Conservation (phyloP, 2,329 filamentous ascomycete genomes). For the Bipolaris oryzae region DNA sequence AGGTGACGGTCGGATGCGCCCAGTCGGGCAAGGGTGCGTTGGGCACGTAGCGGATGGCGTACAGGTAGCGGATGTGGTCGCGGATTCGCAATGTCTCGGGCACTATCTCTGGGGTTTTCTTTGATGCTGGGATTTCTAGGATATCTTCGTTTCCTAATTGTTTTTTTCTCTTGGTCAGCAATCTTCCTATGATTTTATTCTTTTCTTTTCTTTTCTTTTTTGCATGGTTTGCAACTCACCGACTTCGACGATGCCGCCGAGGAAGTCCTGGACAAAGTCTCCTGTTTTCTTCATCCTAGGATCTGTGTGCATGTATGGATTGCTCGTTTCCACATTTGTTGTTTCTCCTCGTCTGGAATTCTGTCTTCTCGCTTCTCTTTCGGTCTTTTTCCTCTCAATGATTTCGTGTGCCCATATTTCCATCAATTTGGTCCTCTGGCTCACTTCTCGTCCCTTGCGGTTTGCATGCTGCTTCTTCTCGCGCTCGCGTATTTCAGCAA, state of each 20-base stretch:
- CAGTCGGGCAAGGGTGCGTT: slow-evolving; percentile 13
- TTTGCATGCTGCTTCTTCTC: slow-evolving; percentile 13
- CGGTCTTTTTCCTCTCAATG: slow-evolving; percentile 11
- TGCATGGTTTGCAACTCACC: slow-evolving; percentile 3
- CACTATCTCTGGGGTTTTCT: not conserved
- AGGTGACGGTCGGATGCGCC: slow-evolving; percentile 13
- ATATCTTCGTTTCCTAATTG: not conserved
- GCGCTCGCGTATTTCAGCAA: slow-evolving; percentile 17
- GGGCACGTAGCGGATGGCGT: slow-evolving; percentile 14
- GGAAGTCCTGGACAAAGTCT: slow-evolving; percentile 18
- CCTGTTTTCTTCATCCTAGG: slow-evolving; percentile 8
- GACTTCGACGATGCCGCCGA: slow-evolving; percentile 11
- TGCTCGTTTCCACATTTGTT: not conserved
- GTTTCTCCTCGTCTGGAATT: not conserved
- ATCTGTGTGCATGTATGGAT: not conserved
- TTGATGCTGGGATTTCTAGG: not conserved
- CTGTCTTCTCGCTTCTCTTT: not conserved
- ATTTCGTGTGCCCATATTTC: slow-evolving; percentile 27
- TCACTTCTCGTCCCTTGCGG: slow-evolving; percentile 6
- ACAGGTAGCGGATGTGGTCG: slow-evolving; percentile 14
- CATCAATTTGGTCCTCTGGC: slow-evolving; percentile 19
- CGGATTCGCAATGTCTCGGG: not conserved
- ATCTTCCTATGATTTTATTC: too few relatives aligned
- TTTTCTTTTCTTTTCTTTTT: too few relatives aligned
- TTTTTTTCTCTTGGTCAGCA: not conserved